Conservation (phyloP, 345 rosid species). For the Cardiospermum halicacabum region DNA sequence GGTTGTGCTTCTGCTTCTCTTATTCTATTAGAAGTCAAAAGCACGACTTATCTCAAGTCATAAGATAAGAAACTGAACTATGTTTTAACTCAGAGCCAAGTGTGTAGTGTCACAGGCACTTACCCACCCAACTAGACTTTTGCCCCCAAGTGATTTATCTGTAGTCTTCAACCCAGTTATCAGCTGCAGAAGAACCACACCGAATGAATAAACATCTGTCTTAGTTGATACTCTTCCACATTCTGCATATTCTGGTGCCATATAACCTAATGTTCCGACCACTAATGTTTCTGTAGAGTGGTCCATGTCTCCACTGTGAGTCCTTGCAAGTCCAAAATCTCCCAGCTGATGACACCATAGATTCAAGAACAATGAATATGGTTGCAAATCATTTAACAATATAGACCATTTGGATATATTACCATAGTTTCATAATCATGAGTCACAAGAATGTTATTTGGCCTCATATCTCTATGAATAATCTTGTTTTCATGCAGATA, state of each 20-base stretch:
- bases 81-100: too few species aligned
- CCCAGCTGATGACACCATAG: constrained; percentile 39
- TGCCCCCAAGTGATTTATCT: constrained; percentile 51
- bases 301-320: constrained; percentile 37
- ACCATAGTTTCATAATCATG: constrained; percentile 58
- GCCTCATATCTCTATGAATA: constrained; percentile 61
- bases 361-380: background rate
- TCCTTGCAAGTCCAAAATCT: constrained; percentile 65
- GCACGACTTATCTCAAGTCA: too few species aligned
- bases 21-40: too few species aligned
- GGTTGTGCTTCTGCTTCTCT: too few species aligned
- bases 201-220: constrained; percentile 65
- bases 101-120: background rate
- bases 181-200: constrained; percentile 58
- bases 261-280: constrained; percentile 54
- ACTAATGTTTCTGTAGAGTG: constrained; percentile 46
- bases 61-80: too few species aligned
- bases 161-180: constrained; percentile 60
- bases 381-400: too few species aligned
- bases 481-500: constrained; percentile 58
- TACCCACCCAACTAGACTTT: constrained; percentile 76
- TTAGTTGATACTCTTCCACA: constrained; percentile 56
- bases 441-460: constrained; percentile 62
- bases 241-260: constrained; percentile 73
- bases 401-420: constrained; percentile 13